Evolutionary conservation across 257 asterid genomes (phyloP).

Genomic region (Capsicum pubescens): DNA sequence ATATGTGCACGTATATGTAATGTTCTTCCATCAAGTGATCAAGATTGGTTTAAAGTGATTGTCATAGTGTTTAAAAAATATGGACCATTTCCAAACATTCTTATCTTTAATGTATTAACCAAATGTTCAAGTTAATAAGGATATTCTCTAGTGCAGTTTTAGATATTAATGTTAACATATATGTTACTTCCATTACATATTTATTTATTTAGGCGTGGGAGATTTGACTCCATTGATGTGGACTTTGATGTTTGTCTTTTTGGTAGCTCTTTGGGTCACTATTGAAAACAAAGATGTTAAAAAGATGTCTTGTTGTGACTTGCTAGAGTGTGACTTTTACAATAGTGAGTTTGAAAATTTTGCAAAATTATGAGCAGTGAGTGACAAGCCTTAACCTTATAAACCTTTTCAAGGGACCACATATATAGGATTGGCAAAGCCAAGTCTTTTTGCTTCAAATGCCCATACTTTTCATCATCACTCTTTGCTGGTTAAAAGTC

Average conservation of each 20-base stretch:
- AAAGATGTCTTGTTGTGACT: constrained; percentile 33
- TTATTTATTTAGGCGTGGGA: constrained; percentile 32
- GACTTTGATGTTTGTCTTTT: constrained; percentile 44
- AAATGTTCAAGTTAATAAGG: not conserved
- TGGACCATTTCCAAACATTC: not conserved
- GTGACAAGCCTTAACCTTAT: constrained; percentile 20
- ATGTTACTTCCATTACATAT: constrained; percentile 30
- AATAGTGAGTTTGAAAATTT: constrained; percentile 5
- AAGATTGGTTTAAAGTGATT: not conserved
- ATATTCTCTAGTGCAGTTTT: not conserved
- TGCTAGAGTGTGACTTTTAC: constrained; percentile 33
- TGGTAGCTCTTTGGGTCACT: constrained; percentile 24
- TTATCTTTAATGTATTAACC: not conserved
- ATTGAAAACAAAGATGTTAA: constrained; percentile 41
- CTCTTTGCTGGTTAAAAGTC: constrained; percentile 23
- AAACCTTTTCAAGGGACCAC: constrained; percentile 47
- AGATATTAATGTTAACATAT: not conserved
- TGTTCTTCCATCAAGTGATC: not conserved
- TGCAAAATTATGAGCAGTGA: constrained; percentile 8
- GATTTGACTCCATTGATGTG: constrained; percentile 51
- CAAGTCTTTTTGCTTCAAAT: not conserved
- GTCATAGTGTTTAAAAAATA: too few relatives aligned
- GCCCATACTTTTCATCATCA: constrained; percentile 29
- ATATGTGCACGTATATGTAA: too few relatives aligned
- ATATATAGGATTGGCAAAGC: constrained; percentile 14